These are phyloP conservation scores for Cercophora sp. DNA, from an alignment of 495 filamentous ascomycete species.

Conservation along the genomic window DNA sequence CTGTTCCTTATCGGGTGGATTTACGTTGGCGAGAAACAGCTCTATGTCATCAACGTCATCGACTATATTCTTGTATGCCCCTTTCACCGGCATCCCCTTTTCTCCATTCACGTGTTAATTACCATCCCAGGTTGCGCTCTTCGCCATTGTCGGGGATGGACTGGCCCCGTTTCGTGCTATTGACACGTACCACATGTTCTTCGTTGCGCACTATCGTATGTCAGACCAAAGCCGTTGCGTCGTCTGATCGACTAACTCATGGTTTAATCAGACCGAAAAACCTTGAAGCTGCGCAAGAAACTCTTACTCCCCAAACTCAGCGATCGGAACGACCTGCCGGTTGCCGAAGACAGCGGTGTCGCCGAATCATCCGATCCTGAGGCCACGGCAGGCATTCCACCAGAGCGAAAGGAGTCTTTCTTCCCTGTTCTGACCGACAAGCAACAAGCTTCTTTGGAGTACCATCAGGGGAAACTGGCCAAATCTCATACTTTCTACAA, in stretches of 20 bases:
- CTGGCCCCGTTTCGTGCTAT: constrained; percentile 70
- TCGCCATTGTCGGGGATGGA: constrained; percentile 73
- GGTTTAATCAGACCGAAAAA: constrained; percentile 64
- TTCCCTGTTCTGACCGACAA: constrained; percentile 53
- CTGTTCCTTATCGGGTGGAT: constrained; percentile 85
- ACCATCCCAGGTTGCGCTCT: constrained; percentile 51
- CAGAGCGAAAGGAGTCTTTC: too few relatives aligned
- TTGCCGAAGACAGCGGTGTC: not conserved
- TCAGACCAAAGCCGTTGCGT: not conserved
- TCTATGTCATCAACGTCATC: constrained; percentile 69
- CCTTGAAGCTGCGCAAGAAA: constrained; percentile 65
- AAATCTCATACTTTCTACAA: constrained; percentile 81
- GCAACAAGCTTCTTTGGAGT: constrained; percentile 59
- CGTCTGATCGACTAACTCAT: not conserved
- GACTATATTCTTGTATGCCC: constrained; percentile 59
- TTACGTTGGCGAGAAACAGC: constrained; percentile 66
- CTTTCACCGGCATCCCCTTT: too few relatives aligned
- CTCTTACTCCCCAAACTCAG: constrained; percentile 58
- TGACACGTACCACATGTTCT: constrained; percentile 80
- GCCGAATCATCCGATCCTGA: constrained; percentile 14
- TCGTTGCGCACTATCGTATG: constrained; percentile 51
- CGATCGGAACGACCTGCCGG: constrained; percentile 69
- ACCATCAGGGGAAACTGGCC: constrained; percentile 71
- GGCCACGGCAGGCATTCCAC: too few relatives aligned
- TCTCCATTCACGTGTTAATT: too few relatives aligned